These are phyloP conservation scores for Phytophthora podocarpi DNA, from an alignment of 352 stramenopile genomes.

Conservation along the genomic window DNA sequence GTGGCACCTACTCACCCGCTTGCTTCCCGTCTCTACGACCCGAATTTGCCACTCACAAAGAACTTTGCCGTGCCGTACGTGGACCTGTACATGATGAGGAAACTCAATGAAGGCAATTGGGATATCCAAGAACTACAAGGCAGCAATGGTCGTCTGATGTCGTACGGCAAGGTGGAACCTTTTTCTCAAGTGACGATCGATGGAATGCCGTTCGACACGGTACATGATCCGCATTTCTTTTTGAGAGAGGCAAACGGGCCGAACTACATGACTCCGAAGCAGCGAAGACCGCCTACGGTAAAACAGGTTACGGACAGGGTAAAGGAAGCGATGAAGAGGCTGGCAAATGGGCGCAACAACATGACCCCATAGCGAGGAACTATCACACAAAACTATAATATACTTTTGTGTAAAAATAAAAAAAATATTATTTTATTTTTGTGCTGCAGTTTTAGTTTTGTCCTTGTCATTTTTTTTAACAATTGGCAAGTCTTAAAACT, in stretches of 20 bases:
- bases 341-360: slow-evolving; percentile 26
- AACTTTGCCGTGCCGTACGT: slow-evolving; percentile 41
- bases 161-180: slow-evolving; percentile 28
- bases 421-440: too few species aligned
- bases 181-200: slow-evolving; percentile 39
- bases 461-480: too few species aligned
- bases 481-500: too few species aligned
- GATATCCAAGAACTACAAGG: slow-evolving; percentile 36
- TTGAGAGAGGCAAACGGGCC: slow-evolving; percentile 38
- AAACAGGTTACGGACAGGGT: neutral
- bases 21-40: slow-evolving; percentile 40
- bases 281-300: neutral
- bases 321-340: slow-evolving; percentile 13
- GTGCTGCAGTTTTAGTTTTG: too few species aligned
- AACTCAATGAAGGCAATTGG: slow-evolving; percentile 22
- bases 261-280: slow-evolving; percentile 40
- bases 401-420: too few species aligned
- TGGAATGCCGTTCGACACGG: slow-evolving; percentile 40
- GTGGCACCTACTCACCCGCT: slow-evolving; percentile 49
- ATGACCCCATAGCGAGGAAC: too few species aligned
- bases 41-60: slow-evolving; percentile 19
- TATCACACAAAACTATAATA: too few species aligned
- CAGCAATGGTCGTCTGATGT: slow-evolving; percentile 16
- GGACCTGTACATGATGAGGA: slow-evolving; percentile 39
- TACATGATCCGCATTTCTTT: slow-evolving; percentile 41